Conservation (phyloP, 176 grass and related monocot species). For the Saccharum officinarum region DNA sequence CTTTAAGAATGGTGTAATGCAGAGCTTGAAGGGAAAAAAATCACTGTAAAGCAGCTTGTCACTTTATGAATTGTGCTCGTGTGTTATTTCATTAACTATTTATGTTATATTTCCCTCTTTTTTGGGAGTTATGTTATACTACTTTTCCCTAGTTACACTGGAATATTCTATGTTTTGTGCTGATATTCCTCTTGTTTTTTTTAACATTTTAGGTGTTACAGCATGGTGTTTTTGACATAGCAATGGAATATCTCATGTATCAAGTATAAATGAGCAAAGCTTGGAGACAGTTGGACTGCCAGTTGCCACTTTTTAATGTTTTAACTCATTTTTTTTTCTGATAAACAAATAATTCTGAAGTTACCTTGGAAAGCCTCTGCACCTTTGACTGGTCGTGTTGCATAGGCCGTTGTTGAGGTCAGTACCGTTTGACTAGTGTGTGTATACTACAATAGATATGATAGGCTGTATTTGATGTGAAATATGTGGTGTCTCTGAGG, state of each 20-base stretch:
- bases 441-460: constrained; percentile 5
- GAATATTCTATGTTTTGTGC: background rate
- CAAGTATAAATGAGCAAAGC: background rate
- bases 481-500: background rate
- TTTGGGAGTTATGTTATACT: background rate
- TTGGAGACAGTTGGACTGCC: background rate
- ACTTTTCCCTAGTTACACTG: background rate
- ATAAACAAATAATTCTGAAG: background rate
- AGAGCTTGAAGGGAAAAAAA: background rate
- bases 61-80: background rate
- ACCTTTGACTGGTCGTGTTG: background rate
- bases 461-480: background rate
- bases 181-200: background rate
- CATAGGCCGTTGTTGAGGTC: background rate
- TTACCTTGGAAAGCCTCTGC: background rate
- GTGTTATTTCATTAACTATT: background rate
- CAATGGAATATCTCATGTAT: background rate
- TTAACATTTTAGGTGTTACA: background rate
- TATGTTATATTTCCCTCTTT: background rate
- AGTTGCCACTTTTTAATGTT: background rate
- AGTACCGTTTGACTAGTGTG: background rate
- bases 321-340: constrained; percentile 10
- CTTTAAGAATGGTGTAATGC: background rate
- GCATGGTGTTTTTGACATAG: background rate
- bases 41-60: background rate